A percentile compares a stretch with the other conserved stretches of the same genome.
Conservation (phyloP, 805 yeast genomes). For the Zygosaccharomyces lentus region DNA sequence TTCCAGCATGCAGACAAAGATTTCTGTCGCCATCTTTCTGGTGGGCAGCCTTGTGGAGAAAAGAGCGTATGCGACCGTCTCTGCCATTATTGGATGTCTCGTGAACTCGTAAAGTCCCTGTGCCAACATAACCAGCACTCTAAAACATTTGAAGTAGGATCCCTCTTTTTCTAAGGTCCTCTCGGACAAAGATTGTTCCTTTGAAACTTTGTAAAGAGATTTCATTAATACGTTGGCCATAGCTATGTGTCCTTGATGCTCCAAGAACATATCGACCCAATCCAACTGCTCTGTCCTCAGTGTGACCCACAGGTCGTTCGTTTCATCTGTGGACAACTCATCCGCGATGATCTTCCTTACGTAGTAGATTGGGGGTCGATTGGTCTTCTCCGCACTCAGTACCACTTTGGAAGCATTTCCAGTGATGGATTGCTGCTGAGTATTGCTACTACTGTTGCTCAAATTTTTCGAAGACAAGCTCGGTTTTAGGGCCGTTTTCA, state of each 20-base stretch:
- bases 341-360: constrained; percentile 71
- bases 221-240: constrained; percentile 63
- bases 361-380: constrained; percentile 65
- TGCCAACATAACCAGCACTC: constrained; percentile 40
- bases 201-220: constrained; percentile 30
- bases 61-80: constrained; percentile 66
- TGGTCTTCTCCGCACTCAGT: constrained; percentile 30
- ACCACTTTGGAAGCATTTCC: constrained; percentile 24
- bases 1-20: constrained; percentile 54
- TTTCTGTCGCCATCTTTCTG: constrained; percentile 74
- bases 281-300: constrained; percentile 80
- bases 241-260: constrained; percentile 75
- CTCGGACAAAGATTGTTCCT: constrained; percentile 33
- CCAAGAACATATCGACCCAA: constrained; percentile 80
- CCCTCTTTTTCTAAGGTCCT: constrained; percentile 64
- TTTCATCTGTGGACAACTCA: constrained; percentile 59
- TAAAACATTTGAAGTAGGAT: constrained; percentile 70
- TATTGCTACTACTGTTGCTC: constrained; percentile 2
- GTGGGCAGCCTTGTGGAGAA: constrained; percentile 72
- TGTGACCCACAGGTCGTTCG: constrained; percentile 85
- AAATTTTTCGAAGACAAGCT: constrained; percentile 6
- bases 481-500: constrained; percentile 1
- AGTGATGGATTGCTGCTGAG: constrained; percentile 6
- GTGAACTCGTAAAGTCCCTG: constrained; percentile 29
- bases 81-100: constrained; percentile 41